These are phyloP conservation scores for Domatiomyces catenatus DNA, from an alignment of 2,329 filamentous ascomycete species.

Conservation along the genomic window DNA sequence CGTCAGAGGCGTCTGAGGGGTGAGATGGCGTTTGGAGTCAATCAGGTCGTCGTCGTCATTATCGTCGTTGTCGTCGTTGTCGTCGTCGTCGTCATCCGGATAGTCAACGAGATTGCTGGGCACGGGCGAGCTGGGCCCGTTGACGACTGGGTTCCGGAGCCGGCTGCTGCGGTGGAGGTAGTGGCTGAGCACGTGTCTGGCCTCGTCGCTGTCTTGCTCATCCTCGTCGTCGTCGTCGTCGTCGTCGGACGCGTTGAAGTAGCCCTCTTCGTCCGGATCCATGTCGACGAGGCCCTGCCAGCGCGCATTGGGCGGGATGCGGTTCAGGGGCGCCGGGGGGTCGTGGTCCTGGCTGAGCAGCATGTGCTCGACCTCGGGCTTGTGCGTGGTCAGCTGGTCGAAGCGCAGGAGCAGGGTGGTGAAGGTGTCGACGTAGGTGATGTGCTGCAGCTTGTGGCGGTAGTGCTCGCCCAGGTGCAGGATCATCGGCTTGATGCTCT, in stretches of 20 bases:
- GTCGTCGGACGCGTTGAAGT: conserved; percentile 81
- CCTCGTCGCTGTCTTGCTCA: conserved; percentile 10
- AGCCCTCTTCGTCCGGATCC: conserved; percentile 77
- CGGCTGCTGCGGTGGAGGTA: conserved; percentile 9
- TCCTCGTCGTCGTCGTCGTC: conserved; percentile 51
- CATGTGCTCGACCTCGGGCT: conserved; percentile 44
- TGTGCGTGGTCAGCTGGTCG: conserved; percentile 56
- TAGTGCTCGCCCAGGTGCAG: conserved; percentile 74
- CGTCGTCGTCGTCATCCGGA: conserved; percentile 70
- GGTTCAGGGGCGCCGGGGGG: conserved; percentile 31
- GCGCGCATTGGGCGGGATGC: conserved; percentile 39
- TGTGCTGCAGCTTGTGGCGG: conserved; percentile 56
- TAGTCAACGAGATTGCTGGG: conserved; percentile 77
- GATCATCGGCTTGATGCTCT: conserved; percentile 65
- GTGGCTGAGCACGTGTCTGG: conserved; percentile 4
- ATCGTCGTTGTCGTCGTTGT: conserved; percentile 57
- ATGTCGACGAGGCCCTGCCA: conserved; percentile 66
- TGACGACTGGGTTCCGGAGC: conserved; percentile 26
- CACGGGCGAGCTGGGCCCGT: conserved; percentile 45
- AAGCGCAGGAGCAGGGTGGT: conserved; percentile 58
- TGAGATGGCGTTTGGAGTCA: conserved; percentile 31
- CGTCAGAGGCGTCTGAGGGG: conserved; percentile 13
- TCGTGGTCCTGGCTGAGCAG: conserved; percentile 60
- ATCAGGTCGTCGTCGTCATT: conserved; percentile 60
- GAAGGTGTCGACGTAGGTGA: conserved; percentile 79